A percentile compares a stretch with the other conserved stretches of the same genome.
Evolutionary conservation across 108 stramenopile genomes (phyloP).

Genomic region (Nitzschia sp.): DNA sequence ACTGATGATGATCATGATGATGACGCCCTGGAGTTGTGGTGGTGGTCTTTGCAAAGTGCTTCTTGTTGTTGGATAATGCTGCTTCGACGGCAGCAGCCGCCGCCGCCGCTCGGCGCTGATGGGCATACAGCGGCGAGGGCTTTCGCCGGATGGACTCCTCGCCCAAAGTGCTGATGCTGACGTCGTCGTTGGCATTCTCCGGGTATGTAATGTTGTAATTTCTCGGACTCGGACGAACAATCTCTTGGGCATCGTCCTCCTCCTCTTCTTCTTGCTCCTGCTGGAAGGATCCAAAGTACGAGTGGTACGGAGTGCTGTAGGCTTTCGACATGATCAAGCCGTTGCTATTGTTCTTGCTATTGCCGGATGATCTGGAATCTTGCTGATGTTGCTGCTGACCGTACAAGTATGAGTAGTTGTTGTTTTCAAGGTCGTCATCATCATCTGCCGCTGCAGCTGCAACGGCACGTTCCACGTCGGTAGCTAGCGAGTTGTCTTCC

Average conservation of each 20-base stretch:
- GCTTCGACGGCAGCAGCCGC: background rate
- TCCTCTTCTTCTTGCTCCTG: background rate
- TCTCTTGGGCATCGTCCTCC: background rate
- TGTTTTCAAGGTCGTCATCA: background rate
- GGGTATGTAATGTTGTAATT: background rate
- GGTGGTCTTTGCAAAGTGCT: background rate
- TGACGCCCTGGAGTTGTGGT: background rate
- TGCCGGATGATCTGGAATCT: background rate
- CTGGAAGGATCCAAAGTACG: background rate
- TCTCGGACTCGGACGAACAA: background rate
- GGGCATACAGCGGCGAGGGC: slow-evolving; percentile 1
- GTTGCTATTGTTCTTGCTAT: background rate
- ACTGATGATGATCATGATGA: too few relatives aligned
- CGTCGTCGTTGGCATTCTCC: background rate
- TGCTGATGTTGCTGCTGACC: background rate
- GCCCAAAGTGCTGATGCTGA: slow-evolving; percentile 25
- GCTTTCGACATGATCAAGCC: slow-evolving; percentile 1
- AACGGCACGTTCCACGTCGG: slow-evolving; percentile 11
- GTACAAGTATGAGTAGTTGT: background rate
- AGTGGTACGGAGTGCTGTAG: slow-evolving; percentile 10
- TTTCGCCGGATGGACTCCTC: slow-evolving; percentile 27
- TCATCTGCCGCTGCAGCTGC: background rate
- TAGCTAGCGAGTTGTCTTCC: slow-evolving; percentile 13
- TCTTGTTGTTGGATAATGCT: background rate
- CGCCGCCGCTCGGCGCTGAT: background rate